Evolutionary conservation across 164 flowering plant species (phyloP).

Genomic region (Nymphaea colorata): DNA sequence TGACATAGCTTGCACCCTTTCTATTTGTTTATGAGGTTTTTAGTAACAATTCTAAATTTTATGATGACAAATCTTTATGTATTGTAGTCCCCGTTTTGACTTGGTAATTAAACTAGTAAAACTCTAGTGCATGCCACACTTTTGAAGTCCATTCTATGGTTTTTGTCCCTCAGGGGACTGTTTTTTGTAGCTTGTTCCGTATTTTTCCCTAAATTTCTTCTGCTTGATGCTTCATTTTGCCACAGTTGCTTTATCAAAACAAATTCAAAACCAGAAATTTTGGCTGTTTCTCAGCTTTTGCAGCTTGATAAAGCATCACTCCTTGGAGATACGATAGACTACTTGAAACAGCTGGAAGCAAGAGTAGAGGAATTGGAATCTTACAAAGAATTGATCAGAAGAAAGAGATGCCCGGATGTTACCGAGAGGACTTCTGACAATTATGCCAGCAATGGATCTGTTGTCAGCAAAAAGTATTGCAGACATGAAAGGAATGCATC

Average conservation of each 20-base stretch:
- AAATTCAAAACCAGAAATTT: not conserved
- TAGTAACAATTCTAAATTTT: too few species aligned
- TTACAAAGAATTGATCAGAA: conserved; percentile 9
- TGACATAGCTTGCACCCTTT: too few species aligned
- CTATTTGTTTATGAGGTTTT: too few species aligned
- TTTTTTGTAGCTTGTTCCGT: too few species aligned
- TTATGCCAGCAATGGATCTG: conserved; percentile 17
- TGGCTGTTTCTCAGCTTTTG: conserved; percentile 7
- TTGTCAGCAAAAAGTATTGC: conserved; percentile 14
- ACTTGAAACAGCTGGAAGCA: conserved; percentile 65
- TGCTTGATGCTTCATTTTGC: not conserved
- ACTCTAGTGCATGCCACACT: too few species aligned
- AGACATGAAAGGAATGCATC: conserved; percentile 64
- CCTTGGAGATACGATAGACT: conserved; percentile 55
- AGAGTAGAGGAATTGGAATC: conserved; percentile 64
- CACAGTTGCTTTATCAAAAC: not conserved
- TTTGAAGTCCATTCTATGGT: too few species aligned
- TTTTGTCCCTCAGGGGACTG: too few species aligned
- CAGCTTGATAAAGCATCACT: conserved; percentile 66
- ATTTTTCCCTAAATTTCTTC: not conserved
- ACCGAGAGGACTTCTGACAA: conserved; percentile 62
- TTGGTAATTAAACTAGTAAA: too few species aligned
- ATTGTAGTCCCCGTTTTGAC: too few species aligned
- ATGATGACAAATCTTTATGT: too few species aligned
- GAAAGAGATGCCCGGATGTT: conserved; percentile 30